Evolutionary conservation across 768 basidiomycete species (phyloP), one percentile per base, ranked within the genome.

Genomic region (Mycena sanguinolenta): DNA sequence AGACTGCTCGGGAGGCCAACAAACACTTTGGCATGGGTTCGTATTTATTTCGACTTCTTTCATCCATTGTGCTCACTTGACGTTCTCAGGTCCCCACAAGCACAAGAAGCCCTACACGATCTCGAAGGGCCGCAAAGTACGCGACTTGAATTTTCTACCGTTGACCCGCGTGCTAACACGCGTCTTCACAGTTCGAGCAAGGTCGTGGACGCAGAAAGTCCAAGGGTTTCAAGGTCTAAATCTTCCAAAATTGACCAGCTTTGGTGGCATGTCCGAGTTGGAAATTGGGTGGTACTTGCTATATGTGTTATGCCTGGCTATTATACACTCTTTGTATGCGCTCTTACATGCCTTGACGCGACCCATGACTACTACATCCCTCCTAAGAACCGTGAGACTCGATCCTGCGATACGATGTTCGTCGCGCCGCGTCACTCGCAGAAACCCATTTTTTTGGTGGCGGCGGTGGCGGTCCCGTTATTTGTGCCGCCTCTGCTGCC

Each of bases 121-220:
- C 78, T 96, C 95, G 81, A 98, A 97, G 87, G 97, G 98, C 72
- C 94, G 97, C 90, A 98, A 98, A 85, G 91, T 92, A 77, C 49
- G 82, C 34, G 8, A 16, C 38, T 7, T 12, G 49, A 12, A 19
- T 12, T 5, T n/a, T 4, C 10, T 28, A 5, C 12, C 27, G 23
- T 42, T 1, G 25, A 38, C 14, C 19, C 25, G 28, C 16, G 61
- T 58, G 62, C 63, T 63, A 9, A 70, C 64, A 50, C 67, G n/a
- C 30, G 21, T 63, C 66, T 50, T 9, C 39, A 38, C 55, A 92
- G 92, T 97, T 98, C 92, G 97, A 99, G 88, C 92, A 92, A 80
- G 97, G 86, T 82, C 97, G 97, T 91, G 97, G 97, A 88, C 95
- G 97, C 90, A 91, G 97, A 94, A 95, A 95, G 90, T 96, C 95